Evolutionary conservation across 148 eudicot genomes (phyloP), one percentile per base, ranked within the genome.

Genomic region (Vaccinium vitisidaea): DNA sequence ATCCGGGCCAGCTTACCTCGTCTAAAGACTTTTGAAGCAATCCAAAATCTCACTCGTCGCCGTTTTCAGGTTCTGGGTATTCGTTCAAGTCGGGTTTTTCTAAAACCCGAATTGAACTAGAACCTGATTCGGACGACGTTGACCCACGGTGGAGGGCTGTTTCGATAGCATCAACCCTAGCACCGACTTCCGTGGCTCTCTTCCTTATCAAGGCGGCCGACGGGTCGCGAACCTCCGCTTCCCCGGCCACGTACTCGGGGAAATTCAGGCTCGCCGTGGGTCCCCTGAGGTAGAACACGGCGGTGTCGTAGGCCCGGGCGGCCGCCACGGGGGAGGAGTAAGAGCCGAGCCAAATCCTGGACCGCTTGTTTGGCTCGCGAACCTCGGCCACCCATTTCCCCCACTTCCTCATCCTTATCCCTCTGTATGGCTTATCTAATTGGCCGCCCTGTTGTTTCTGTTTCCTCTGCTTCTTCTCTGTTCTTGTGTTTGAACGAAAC

Each of bases 241-340:
- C 70, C 0, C 30, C 70, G 30, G 25, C 70, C 5, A 65, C 70
- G 32, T 65, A 9, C 30, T 65, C 70, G 0, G 70, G 70, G 30
- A 65, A 65, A 30, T 65, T 65, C 2, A 65, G 70, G 30, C 70
- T 23, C 5, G 70, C 70, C 13, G 70, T 25, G 1, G 30, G 70
- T 5, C 70, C 70, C 4, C 70, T 4, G 70, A 65, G 70, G 32
- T 65, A 65, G 70, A 65, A 65, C 70, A 65, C 13, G 70, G 70
- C 70, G 70, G 70, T 65, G 70, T 65, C 70, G 70, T 65, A 65
- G 30, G 70, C 70, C 30, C 70, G 70, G 30, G 70, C 70, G 14
- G 70, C 70, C 14, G 70, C 70, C 5, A 65, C 70, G 14, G 70
- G 70, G 30, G 70, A 65, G 32, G 70, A 65, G 32, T 65, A 65